These are phyloP conservation scores for Glarea lozoyensis DNA, from an alignment of 495 filamentous ascomycete species.

Conservation along the genomic window DNA sequence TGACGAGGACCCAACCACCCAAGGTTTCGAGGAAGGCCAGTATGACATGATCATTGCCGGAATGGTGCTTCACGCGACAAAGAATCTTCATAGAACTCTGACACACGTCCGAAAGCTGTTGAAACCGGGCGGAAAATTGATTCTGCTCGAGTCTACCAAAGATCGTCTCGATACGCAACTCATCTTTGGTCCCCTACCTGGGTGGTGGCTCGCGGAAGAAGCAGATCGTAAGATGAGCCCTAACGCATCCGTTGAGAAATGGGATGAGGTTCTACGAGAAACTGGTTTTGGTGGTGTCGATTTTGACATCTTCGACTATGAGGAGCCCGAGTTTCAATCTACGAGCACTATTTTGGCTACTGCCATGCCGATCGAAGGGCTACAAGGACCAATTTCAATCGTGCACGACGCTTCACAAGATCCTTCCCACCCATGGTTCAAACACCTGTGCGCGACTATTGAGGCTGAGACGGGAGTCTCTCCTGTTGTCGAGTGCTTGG, in stretches of 20 bases:
- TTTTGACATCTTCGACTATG: too few species aligned
- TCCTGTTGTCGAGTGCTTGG: too few species aligned
- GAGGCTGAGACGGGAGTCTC: too few species aligned
- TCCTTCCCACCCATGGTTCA: too few species aligned
- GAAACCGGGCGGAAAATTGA: conserved; percentile 21
- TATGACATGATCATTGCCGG: conserved; percentile 44
- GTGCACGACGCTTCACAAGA: too few species aligned
- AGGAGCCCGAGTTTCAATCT: too few species aligned
- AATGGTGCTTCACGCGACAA: conserved; percentile 43
- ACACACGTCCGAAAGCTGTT: conserved; percentile 27
- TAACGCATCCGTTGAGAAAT: background rate
- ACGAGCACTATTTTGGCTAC: too few species aligned
- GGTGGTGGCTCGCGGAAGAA: conserved; percentile 33
- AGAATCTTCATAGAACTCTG: conserved; percentile 37
- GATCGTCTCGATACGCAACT: conserved; percentile 20
- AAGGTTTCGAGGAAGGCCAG: conserved; percentile 33
- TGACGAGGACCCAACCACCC: conserved; percentile 30
- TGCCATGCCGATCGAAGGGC: too few species aligned
- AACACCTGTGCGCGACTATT: too few species aligned
- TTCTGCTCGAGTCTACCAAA: conserved; percentile 37
- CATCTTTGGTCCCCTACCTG: conserved; percentile 31
- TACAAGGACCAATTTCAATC: too few species aligned
- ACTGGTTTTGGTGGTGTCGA: conserved; percentile 9
- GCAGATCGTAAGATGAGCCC: background rate
- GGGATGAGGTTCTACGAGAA: background rate